Evolutionary conservation across 2,329 filamentous ascomycete genomes (phyloP).

Genomic region (Fusarium paranaense): DNA sequence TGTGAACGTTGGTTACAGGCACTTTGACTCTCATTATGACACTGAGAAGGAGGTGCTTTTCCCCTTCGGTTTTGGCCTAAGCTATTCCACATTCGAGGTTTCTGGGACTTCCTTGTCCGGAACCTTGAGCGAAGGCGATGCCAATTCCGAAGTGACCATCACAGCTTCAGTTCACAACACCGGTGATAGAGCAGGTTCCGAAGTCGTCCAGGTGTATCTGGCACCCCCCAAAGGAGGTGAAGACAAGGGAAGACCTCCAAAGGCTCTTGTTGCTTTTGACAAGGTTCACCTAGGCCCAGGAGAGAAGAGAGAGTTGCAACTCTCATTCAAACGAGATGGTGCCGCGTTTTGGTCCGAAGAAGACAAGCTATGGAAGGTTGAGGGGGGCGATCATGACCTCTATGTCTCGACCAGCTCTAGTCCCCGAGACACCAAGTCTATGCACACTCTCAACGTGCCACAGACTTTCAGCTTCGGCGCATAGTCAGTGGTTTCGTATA

Average conservation of each 20-base stretch:
- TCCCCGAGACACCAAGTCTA: background rate
- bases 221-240: background rate
- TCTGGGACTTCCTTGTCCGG: background rate
- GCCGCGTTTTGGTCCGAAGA: background rate
- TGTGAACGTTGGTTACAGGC: background rate
- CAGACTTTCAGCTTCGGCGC: background rate
- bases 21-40: background rate
- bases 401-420: background rate
- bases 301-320: background rate
- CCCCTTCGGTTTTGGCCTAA: background rate
- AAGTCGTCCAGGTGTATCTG: background rate
- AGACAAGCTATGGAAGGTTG: background rate
- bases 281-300: background rate
- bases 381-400: background rate
- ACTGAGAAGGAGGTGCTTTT: background rate
- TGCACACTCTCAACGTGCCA: background rate
- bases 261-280: background rate
- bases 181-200: background rate
- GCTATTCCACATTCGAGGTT: background rate
- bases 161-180: background rate
- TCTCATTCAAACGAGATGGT: background rate
- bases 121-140: background rate
- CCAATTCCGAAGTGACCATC: background rate
- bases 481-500: background rate
- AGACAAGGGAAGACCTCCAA: background rate